Evolutionary conservation across 2,329 filamentous ascomycete genomes (phyloP).

Genomic region (Drechslera avenae): DNA sequence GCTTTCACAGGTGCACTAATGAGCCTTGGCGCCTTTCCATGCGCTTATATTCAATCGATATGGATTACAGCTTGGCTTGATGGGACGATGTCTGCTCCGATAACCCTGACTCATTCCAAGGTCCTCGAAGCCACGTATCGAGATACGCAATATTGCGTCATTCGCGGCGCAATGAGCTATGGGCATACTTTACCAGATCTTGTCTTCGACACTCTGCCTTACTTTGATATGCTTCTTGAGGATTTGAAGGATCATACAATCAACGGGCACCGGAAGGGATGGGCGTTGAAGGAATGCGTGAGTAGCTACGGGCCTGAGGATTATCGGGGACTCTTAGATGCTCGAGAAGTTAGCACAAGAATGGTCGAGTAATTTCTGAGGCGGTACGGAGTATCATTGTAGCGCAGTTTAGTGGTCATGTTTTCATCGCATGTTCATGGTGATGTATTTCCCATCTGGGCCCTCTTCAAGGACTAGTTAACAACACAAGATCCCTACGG

Average conservation of each 20-base stretch:
- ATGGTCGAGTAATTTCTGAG: background rate
- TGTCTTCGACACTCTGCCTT: conserved; percentile 38
- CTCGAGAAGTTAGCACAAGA: conserved; percentile 55
- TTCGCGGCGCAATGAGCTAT: conserved; percentile 75
- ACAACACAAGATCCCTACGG: too few relatives aligned
- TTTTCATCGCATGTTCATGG: too few relatives aligned
- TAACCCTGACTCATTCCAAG: conserved; percentile 13
- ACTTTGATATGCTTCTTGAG: conserved; percentile 32
- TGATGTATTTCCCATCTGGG: too few relatives aligned
- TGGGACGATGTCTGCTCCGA: conserved; percentile 49
- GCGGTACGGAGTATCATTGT: too few relatives aligned
- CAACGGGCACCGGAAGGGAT: conserved; percentile 23
- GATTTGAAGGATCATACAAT: conserved; percentile 27
- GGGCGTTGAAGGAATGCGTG: conserved; percentile 25
- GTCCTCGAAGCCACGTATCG: conserved; percentile 56
- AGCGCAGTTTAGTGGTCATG: too few relatives aligned
- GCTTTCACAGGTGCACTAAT: conserved; percentile 38
- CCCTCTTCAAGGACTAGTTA: too few relatives aligned
- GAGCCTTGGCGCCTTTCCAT: conserved; percentile 45
- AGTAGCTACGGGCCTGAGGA: conserved; percentile 56
- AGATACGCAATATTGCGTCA: conserved; percentile 70
- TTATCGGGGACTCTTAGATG: conserved; percentile 57
- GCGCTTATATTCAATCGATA: conserved; percentile 49
- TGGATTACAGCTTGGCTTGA: conserved; percentile 67
- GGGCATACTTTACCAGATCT: conserved; percentile 62